A percentile compares a stretch with the other conserved stretches of the same genome.
phyloP scores from a whole-genome alignment of 306 rosid species.

The Quercus wislizeni region DNA sequence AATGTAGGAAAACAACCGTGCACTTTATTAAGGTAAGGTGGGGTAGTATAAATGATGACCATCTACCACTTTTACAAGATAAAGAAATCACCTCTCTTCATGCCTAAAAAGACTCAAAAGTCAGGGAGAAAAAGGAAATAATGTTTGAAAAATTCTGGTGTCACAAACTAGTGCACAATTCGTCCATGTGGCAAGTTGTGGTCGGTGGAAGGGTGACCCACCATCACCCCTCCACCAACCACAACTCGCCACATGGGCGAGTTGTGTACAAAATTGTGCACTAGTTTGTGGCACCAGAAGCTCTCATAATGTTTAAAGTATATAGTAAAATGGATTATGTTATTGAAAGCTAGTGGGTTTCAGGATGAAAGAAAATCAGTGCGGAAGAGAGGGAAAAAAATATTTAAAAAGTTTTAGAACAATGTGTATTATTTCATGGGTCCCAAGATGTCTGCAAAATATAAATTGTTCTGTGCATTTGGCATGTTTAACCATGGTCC shows the following conservation, averaged over 20 bases:
- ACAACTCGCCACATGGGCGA: too few species aligned
- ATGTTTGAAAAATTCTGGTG: background rate
- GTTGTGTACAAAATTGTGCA: too few species aligned
- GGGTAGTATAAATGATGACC: slow-evolving; percentile 35
- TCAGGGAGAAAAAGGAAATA: slow-evolving; percentile 7
- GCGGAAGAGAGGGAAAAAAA: slow-evolving; percentile 15
- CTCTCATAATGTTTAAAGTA: slow-evolving; percentile 12
- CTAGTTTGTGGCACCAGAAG: too few species aligned
- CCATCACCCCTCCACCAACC: too few species aligned
- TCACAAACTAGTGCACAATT: too few species aligned
- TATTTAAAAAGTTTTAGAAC: background rate
- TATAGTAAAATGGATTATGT: slow-evolving; percentile 22
- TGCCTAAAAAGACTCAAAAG: slow-evolving; percentile 54
- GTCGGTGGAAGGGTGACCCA: too few species aligned
- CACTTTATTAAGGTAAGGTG: slow-evolving; percentile 16
- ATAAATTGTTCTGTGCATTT: background rate
- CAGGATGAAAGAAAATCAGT: slow-evolving; percentile 32
- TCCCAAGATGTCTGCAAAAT: slow-evolving; percentile 10
- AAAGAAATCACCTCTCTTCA: background rate
- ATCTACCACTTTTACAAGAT: slow-evolving; percentile 11
- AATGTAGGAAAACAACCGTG: background rate
- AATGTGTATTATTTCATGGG: slow-evolving; percentile 18
- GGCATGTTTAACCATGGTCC: background rate
- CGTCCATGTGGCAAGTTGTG: too few species aligned
- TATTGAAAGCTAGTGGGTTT: slow-evolving; percentile 19